Evolutionary conservation across 257 asterid genomes (phyloP).

Genomic region (Nicotiana attenuata): DNA sequence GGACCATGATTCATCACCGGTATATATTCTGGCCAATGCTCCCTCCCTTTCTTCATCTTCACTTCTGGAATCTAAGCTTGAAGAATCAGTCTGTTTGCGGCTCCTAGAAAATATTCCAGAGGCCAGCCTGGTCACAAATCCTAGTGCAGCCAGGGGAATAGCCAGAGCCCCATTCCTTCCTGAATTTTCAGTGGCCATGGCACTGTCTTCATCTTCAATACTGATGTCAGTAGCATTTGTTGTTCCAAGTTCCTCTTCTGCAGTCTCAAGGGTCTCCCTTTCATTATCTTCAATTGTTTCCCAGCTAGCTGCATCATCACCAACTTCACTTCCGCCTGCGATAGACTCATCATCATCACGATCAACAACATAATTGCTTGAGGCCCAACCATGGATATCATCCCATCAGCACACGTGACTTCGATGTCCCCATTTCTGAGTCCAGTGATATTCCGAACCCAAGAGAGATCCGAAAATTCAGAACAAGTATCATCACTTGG

Average conservation of each 20-base stretch:
- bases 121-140: constrained; percentile 82
- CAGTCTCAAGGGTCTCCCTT: constrained; percentile 40
- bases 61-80: constrained; percentile 37
- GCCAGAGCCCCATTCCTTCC: constrained; percentile 75
- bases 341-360: constrained; percentile 96
- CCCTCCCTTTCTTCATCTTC: constrained; percentile 49
- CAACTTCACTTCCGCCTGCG: constrained; percentile 75
- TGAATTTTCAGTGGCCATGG: constrained; percentile 45
- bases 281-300: constrained; percentile 94
- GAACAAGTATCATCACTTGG: constrained; percentile 33
- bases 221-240: constrained; percentile 41
- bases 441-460: constrained; percentile 98
- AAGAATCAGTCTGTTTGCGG: constrained; percentile 40
- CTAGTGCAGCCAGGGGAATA: constrained; percentile 87
- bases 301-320: constrained; percentile 97
- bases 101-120: constrained; percentile 90
- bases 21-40: constrained; percentile 20
- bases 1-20: constrained; percentile 43
- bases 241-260: constrained; percentile 42
- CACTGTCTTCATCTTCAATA: constrained; percentile 46
- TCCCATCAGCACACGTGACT: constrained; percentile 99
- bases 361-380: constrained; percentile 99
- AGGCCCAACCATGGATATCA: constrained; percentile 97
- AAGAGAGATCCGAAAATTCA: constrained; percentile 72
- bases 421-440: constrained; percentile 86